Base-by-base conservation (phyloP, 768 basidiomycete species). In the Tricholoma bakamatsutake region DNA sequence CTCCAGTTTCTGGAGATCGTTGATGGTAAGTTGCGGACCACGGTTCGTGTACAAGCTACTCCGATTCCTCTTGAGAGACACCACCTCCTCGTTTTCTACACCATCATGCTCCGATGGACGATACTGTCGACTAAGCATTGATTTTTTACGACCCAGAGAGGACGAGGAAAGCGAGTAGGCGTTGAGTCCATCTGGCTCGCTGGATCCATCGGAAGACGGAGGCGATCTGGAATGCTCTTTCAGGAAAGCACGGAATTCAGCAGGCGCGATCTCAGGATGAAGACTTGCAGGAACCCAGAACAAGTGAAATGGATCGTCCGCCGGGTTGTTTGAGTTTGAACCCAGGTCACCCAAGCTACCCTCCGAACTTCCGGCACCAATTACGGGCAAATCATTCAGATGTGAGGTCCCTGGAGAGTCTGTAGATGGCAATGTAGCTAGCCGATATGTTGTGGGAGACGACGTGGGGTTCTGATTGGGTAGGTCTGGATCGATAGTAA, bases 241-340 rank as follows among this genome's bases (percentile, higher is more conserved):
- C 62, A 99, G 83, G 68, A 99, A 98, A 10, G 86, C 88, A 51
- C 92, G 83, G 71, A 99, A 99, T 70, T 98, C 94, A 47, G 85
- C 88, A 21, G 97, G 97, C 0, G 95, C 96, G 65, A 99, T 90
- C 76, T 99, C 97, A 30, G 97, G 97, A 68, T 98, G 97, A 34
- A 98, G 77, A 56, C 88, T 83, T 13, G 97, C 97, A 52, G 97
- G 97, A 28, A 99, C 93, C 97, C 97, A 99, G 79, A 98, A 98
- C 60, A 98, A 83, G 70, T 93, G 89, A 64, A 87, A 85, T 2
- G 90, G 87, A 73, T 96, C 91, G 63, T 90, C 85, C 37, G 79
- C 69, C 66, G 71, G 72, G 47, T 69, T 73, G 60, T 73, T 75
- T 55, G 73, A 62, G 40, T 60, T 60, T 37, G 61, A 55, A 47